Evolutionary conservation across 1,284 basidiomycete species (phyloP).

Genomic region (Rhodotorula sp.): DNA sequence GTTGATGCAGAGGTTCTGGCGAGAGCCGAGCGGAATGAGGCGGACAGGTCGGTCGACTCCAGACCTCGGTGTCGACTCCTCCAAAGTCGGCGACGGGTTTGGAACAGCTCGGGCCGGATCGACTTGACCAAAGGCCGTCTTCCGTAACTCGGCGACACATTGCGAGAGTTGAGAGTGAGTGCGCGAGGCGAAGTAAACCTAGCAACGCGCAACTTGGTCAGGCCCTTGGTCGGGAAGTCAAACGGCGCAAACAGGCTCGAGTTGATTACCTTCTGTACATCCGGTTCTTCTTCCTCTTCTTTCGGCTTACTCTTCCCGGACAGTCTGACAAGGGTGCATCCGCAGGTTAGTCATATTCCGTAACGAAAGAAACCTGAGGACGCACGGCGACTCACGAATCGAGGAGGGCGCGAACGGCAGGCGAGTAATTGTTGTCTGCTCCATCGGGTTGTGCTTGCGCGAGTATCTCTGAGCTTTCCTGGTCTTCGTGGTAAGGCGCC

Average conservation of each 20-base stretch:
- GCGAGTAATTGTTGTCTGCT: constrained; percentile 61
- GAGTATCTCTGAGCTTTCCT: constrained; percentile 7
- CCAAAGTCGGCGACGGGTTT: neutral
- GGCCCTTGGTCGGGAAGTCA: neutral
- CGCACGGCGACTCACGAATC: constrained; percentile 58
- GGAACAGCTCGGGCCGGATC: no score
- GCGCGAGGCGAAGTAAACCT: constrained; percentile 87
- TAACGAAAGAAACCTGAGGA: no score
- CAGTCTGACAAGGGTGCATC: neutral
- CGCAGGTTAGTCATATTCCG: no score
- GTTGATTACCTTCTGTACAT: constrained; percentile 49
- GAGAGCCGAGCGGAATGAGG: constrained; percentile 79
- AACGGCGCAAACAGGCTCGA: constrained; percentile 44
- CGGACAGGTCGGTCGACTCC: constrained; percentile 47
- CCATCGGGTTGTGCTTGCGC: constrained; percentile 52
- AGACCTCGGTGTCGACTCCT: neutral
- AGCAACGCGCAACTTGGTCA: neutral
- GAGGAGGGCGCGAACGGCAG: constrained; percentile 77
- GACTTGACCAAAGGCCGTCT: constrained; percentile 56
- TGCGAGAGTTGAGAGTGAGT: constrained; percentile 95
- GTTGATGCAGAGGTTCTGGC: constrained; percentile 92
- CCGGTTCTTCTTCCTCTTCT: constrained; percentile 45
- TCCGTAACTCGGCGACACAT: constrained; percentile 78
- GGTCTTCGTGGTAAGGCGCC: constrained; percentile 50
- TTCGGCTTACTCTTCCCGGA: constrained; percentile 4